These are phyloP conservation scores for Misopates orontium DNA, from an alignment of 257 asterid genomes.

Conservation along the genomic window DNA sequence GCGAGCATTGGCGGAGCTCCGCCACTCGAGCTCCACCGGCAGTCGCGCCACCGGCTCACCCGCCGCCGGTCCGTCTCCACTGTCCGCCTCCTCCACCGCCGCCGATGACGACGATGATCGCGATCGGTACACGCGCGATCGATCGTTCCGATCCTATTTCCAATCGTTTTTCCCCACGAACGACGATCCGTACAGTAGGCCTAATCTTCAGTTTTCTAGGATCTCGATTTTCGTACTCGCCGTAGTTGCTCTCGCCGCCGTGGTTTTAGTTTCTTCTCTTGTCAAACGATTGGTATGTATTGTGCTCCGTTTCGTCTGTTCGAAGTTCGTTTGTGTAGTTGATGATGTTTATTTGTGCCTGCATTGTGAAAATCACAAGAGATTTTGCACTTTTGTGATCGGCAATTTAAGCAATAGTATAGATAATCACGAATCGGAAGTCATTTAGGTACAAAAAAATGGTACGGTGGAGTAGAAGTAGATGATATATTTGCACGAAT, in stretches of 20 bases:
- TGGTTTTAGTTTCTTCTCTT: slow-evolving; percentile 51
- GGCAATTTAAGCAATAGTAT: background rate
- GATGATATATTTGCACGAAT: background rate
- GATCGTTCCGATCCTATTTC: slow-evolving; percentile 54
- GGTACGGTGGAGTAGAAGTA: slow-evolving; percentile 10
- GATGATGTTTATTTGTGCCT: slow-evolving; percentile 3
- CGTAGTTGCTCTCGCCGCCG: slow-evolving; percentile 45
- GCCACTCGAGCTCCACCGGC: slow-evolving; percentile 89
- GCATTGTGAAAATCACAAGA: background rate
- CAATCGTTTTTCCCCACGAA: slow-evolving; percentile 48
- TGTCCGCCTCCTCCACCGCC: slow-evolving; percentile 41
- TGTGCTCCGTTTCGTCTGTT: slow-evolving; percentile 6
- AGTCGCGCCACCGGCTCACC: slow-evolving; percentile 62
- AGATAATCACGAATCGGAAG: too few species aligned
- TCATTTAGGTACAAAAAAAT: background rate
- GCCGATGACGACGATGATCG: slow-evolving; percentile 61
- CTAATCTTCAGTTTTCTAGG: slow-evolving; percentile 55
- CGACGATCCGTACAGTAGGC: slow-evolving; percentile 65
- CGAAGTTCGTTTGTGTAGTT: slow-evolving; percentile 2
- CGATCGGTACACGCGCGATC: slow-evolving; percentile 78
- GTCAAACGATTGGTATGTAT: slow-evolving; percentile 68
- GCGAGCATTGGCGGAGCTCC: slow-evolving; percentile 98
- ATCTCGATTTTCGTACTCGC: slow-evolving; percentile 54
- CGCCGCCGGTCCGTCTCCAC: slow-evolving; percentile 63
- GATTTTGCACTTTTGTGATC: too few species aligned